Evolutionary conservation across 2,329 filamentous ascomycete genomes (phyloP).

Genomic region (Aspergillus pseudotamarii): DNA sequence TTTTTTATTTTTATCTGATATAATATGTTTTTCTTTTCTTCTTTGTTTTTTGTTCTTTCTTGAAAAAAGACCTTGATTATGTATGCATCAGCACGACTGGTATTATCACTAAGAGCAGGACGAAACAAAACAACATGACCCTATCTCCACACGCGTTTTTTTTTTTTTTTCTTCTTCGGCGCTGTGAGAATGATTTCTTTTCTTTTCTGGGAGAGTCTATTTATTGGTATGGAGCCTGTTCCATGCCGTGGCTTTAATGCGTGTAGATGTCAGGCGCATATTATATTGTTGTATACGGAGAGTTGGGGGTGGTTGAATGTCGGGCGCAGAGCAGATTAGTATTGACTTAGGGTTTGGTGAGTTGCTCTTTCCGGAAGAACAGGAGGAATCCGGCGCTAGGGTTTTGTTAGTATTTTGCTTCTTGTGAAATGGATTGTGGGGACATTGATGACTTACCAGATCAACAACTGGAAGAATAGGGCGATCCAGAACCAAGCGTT

Average conservation of each 20-base stretch:
- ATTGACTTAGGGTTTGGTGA: slow-evolving; percentile 43
- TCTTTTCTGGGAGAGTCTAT: not conserved
- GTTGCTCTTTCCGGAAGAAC: slow-evolving; percentile 51
- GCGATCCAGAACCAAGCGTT: slow-evolving; percentile 65
- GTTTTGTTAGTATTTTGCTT: not conserved
- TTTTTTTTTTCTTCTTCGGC: too few species aligned
- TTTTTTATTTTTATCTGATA: too few species aligned
- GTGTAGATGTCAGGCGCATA: not conserved
- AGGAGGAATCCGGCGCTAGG: slow-evolving; percentile 42
- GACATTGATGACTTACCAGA: slow-evolving; percentile 52
- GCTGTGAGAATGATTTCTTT: too few species aligned
- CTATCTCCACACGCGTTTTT: too few species aligned
- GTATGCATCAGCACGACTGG: too few species aligned
- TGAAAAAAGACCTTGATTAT: too few species aligned
- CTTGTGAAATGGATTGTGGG: not conserved
- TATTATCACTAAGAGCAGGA: too few species aligned
- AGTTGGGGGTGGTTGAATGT: not conserved
- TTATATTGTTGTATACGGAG: not conserved
- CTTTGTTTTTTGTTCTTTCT: too few species aligned
- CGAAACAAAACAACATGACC: too few species aligned
- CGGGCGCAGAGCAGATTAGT: too few species aligned
- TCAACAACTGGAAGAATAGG: slow-evolving; percentile 58
- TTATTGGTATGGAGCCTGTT: not conserved
- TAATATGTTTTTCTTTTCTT: too few species aligned
- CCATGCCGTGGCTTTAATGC: not conserved